phyloP scores from a whole-genome alignment of 2,329 filamentous ascomycete species.

The Orbilia blumenaviensis region DNA sequence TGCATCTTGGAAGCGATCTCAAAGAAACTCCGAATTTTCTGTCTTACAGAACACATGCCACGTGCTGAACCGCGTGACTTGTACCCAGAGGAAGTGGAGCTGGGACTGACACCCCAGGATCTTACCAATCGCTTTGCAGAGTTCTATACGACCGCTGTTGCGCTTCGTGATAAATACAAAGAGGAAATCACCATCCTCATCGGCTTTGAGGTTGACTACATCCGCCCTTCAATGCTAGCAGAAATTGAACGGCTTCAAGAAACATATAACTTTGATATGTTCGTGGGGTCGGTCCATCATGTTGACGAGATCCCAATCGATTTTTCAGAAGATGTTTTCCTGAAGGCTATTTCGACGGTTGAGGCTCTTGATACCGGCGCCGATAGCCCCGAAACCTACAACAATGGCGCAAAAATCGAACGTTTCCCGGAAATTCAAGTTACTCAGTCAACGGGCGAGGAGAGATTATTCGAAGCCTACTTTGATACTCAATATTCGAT shows the following conservation, averaged over 20 bases:
- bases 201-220: conserved; percentile 94
- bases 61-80: conserved; percentile 76
- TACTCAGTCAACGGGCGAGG: conserved; percentile 70
- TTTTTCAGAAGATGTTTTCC: conserved; percentile 76
- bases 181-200: conserved; percentile 79
- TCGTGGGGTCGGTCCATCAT: conserved; percentile 93
- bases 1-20: conserved; percentile 81
- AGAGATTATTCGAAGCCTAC: conserved; percentile 80
- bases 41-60: conserved; percentile 94
- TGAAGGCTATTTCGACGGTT: conserved; percentile 67
- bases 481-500: conserved; percentile 88
- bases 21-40: conserved; percentile 82
- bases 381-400: conserved; percentile 43
- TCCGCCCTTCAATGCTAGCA: conserved; percentile 72
- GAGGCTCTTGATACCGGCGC: conserved; percentile 21
- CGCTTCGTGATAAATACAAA: conserved; percentile 76
- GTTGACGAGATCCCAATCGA: conserved; percentile 88
- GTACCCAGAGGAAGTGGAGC: conserved; percentile 84
- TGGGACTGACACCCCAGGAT: conserved; percentile 58
- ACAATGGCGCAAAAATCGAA: conserved; percentile 9
- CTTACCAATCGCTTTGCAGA: conserved; percentile 71
- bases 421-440: conserved; percentile 55
- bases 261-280: conserved; percentile 79
- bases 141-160: conserved; percentile 78
- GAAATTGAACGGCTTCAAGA: conserved; percentile 70